Conservation (phyloP, 768 basidiomycete genomes). For the Fomitopsis serialis region DNA sequence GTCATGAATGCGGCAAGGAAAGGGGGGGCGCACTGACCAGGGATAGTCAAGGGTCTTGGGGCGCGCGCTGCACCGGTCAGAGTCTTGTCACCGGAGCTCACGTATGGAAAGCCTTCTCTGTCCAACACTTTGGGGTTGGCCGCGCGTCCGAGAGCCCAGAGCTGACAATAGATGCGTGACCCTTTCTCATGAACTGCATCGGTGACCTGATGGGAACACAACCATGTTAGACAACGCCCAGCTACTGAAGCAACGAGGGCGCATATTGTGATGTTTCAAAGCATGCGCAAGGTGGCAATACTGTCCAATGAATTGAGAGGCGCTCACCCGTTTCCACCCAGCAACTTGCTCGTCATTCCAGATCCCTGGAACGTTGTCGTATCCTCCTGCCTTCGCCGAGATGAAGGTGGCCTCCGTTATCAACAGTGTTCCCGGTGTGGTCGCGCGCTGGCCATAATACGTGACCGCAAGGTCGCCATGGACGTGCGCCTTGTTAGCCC, state of each 20-base stretch:
- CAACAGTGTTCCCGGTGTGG: slow-evolving; percentile 43
- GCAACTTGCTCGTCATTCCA: slow-evolving; percentile 52
- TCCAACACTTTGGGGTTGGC: slow-evolving; percentile 28
- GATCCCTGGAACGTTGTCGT: slow-evolving; percentile 51
- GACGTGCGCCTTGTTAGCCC: slow-evolving; percentile 32
- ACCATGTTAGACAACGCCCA: neutral
- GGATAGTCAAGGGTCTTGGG: slow-evolving; percentile 21
- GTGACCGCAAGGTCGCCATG: slow-evolving; percentile 31
- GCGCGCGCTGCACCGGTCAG: slow-evolving; percentile 4
- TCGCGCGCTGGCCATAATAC: slow-evolving; percentile 47
- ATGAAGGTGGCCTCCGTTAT: slow-evolving; percentile 56
- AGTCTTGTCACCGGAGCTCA: slow-evolving; percentile 20
- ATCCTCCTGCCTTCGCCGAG: slow-evolving; percentile 43
- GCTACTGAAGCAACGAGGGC: no score
- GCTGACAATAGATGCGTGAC: slow-evolving; percentile 46
- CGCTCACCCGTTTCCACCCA: slow-evolving; percentile 42
- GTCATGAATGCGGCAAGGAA: no score
- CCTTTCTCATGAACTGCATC: slow-evolving; percentile 49
- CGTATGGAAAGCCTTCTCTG: slow-evolving; percentile 23
- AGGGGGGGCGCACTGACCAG: slow-evolving; percentile 7
- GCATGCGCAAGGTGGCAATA: no score
- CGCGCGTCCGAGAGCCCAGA: slow-evolving; percentile 48
- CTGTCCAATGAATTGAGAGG: no score
- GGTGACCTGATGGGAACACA: slow-evolving; percentile 34
- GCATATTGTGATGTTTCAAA: no score